Evolutionary conservation across 2,329 filamentous ascomycete species (phyloP), one percentile per base, ranked within the genome.

Genomic region (Hirsutella rhossiliensis): DNA sequence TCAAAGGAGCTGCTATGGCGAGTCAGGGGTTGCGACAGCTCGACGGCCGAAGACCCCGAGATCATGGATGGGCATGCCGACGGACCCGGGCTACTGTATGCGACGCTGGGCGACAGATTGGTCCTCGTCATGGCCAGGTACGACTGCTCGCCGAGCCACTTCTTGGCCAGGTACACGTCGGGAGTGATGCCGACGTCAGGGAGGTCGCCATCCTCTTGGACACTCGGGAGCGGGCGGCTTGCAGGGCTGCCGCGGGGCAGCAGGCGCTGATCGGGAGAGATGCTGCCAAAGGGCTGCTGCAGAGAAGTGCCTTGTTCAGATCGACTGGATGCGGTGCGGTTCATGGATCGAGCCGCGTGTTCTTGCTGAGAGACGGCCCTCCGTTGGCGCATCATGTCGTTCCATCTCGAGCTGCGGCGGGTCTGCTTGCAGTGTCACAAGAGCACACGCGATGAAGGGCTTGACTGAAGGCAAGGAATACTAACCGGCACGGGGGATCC

Each of bases 51-150:
- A 4, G 62, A 59, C 0, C 60, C 64, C 3, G 67, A 69, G 27
- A 64, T 59, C 58, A 71, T 60, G 1, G 68, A 71, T 1, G 67
- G 67, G 42, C 63, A 69, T 4, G 55, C 54, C 1, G 68, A 67
- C 2, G 60, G 55, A 4, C 61, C 46, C 3, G 56, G 54, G 32
- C 57, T 58, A 32, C 49, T 51, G 44, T 48, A 51, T 11, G 47
- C 46, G 32, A 58, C 52, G 38, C 52, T 43, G 2, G 54, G 48
- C 3, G 53, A 51, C 29, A 55, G 41, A 41, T 54, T 54, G 18
- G 52, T 42, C 11, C 50, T 47, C 4, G 52, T 54, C 38, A 54
- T 51, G 28, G 53, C 47, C 3, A 58, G 43, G n/a, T 53, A 56
- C 4, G 54, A 50, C 38, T 56, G 51, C 34, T 52, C 45, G 40